Conservation (phyloP, 371 early-diverging fungal genomes). For the Syncephalastrum monosporum region DNA sequence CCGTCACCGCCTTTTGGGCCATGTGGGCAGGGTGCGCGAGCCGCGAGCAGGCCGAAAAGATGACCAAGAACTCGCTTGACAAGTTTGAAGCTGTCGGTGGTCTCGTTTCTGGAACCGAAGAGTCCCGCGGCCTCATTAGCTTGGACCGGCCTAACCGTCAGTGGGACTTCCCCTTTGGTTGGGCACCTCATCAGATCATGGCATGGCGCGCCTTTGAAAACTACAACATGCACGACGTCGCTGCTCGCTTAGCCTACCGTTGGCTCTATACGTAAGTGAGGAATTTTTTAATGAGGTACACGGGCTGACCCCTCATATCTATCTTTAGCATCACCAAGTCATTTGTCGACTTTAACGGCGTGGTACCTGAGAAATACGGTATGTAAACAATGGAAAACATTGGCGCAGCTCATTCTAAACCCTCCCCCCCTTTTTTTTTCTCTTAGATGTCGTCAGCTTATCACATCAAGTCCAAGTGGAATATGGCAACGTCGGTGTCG, state of each 20-base stretch:
- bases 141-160: conserved; percentile 91
- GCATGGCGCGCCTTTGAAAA: conserved; percentile 89
- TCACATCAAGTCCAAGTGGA: conserved; percentile 93
- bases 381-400: conserved; percentile 24
- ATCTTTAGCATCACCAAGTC: conserved; percentile 75
- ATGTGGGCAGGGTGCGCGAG: conserved; percentile 76
- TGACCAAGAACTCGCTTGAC: conserved; percentile 50
- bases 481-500: conserved; percentile 94
- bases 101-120: conserved; percentile 86
- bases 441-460: conserved; percentile 69
- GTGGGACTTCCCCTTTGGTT: conserved; percentile 96
- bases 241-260: conserved; percentile 85
- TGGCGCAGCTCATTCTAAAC: too few species aligned
- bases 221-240: conserved; percentile 80
- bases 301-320: not conserved
- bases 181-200: conserved; percentile 98
- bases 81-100: conserved; percentile 89
- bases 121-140: conserved; percentile 74
- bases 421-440: too few species aligned
- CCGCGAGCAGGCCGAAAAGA: conserved; percentile 59
- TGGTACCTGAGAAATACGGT: conserved; percentile 95
- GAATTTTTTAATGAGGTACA: not conserved
- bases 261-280: conserved; percentile 86
- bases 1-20: conserved; percentile 73
- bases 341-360: conserved; percentile 97